Conservation (phyloP, 2,329 filamentous ascomycete species). For the Monosporascus ibericus region DNA sequence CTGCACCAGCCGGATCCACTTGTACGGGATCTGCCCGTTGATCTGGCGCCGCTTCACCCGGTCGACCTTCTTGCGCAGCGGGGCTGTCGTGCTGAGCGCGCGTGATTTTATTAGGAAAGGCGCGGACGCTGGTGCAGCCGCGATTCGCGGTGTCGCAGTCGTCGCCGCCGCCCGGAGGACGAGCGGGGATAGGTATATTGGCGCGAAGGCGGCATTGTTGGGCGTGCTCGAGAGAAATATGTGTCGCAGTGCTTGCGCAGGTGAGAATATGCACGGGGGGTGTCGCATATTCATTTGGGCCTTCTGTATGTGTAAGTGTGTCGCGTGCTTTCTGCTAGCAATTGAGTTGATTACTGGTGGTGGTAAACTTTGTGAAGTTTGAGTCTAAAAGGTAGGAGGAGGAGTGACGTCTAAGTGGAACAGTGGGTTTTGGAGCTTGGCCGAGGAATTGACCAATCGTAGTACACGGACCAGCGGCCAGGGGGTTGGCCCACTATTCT, state of each 20-base stretch:
- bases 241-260: constrained; percentile 21
- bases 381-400: too few species aligned
- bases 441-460: too few species aligned
- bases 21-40: constrained; percentile 40
- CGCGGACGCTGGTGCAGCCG: neutral
- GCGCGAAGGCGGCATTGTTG: neutral
- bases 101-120: neutral
- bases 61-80: constrained; percentile 2
- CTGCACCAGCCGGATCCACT: constrained; percentile 27
- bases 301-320: neutral
- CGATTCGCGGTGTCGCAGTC: neutral
- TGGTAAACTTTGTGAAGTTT: too few species aligned
- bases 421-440: too few species aligned
- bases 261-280: constrained; percentile 17
- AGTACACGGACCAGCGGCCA: too few species aligned
- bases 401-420: too few species aligned
- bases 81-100: constrained; percentile 7
- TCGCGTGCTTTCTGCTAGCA: too few species aligned
- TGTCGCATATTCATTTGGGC: constrained; percentile 16
- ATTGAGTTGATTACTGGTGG: too few species aligned
- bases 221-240: constrained; percentile 16
- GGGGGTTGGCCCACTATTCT: too few species aligned
- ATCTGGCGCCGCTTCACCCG: constrained; percentile 23
- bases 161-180: neutral
- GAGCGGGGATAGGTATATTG: constrained; percentile 10